Evolutionary conservation across 768 basidiomycete species (phyloP), one percentile per base, ranked within the genome.

Genomic region (Boletus reticulatus): DNA sequence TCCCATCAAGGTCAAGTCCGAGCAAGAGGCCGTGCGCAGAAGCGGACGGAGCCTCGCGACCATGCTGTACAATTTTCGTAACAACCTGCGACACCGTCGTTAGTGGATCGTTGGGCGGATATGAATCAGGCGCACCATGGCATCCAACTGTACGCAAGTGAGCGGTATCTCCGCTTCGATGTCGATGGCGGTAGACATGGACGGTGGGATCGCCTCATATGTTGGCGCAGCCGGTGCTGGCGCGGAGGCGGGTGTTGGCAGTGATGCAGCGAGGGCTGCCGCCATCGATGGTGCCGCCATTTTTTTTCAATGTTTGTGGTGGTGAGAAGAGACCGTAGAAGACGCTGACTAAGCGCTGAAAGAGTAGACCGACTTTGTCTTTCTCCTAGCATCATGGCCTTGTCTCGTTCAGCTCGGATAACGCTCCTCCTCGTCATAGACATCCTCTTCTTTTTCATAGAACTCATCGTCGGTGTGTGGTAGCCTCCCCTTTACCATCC

Each of bases 111-210:
- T 51, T 16, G 37, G 37, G 39, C 41, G 49, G 55, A 61, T 22
- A 52, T 59, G 31, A 52, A 56, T 50, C 38, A 42, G 32, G 63
- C 89, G 70, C 70, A 94, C 94, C 80, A 96, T 74, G 38, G 87
- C 92, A 73, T 94, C 93, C 8, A 98, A 73, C 72, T 94, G 90
- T 14, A 97, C 90, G 55, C 72, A 77, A 43, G 81, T 84, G 51
- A 96, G 74, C 12, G 89, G 83, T 64, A 94, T 92, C 62, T 91
- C 87, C 43, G 87, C 94, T 76, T 97, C 94, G 61, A 94, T 89
- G 74, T 98, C 95, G 69, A 98, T 87, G 50, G 87, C 87, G 70
- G 91, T 94, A 43, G 93, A 84, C 89, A 96, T 92, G 58, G 92
- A 90, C 6, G 93, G 83, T 17, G 95, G 95, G 58, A 97, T 92